A percentile compares a stretch with the other conserved stretches of the same genome.
Conservation (phyloP, 192 early-diverging fungal genomes). For the Chytriomyces sp. region DNA sequence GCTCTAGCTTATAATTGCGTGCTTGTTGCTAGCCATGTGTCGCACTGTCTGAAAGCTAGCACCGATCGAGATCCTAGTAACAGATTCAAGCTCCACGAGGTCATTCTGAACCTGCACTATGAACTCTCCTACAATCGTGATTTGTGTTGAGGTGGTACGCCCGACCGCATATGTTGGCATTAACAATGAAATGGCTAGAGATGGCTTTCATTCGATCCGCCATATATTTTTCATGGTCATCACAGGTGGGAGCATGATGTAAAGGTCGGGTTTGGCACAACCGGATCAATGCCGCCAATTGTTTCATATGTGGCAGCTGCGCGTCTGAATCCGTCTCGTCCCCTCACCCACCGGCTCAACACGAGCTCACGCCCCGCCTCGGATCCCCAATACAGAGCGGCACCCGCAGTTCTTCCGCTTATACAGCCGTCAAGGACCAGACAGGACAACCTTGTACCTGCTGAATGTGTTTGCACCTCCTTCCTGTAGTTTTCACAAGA, state of each 20-base stretch:
- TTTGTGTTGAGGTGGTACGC: neutral
- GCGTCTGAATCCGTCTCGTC: neutral
- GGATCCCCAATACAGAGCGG: too few species aligned
- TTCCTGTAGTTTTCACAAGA: slow-evolving; percentile 39
- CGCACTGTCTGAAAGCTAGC: neutral
- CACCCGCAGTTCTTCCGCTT: slow-evolving; percentile 60
- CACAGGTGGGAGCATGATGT: slow-evolving; percentile 79
- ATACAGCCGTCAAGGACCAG: slow-evolving; percentile 49
- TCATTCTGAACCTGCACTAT: slow-evolving; percentile 60
- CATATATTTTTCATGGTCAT: slow-evolving; percentile 62
- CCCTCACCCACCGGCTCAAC: slow-evolving; percentile 27
- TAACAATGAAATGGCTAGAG: slow-evolving; percentile 61
- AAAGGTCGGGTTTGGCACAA: slow-evolving; percentile 41
- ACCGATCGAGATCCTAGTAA: slow-evolving; percentile 62
- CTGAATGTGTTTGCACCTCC: slow-evolving; percentile 38
- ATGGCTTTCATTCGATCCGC: slow-evolving; percentile 68
- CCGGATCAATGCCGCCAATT: too few species aligned
- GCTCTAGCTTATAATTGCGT: slow-evolving; percentile 29
- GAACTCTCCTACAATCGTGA: slow-evolving; percentile 57
- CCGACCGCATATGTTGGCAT: slow-evolving; percentile 61
- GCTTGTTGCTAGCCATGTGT: slow-evolving; percentile 14
- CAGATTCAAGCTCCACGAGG: slow-evolving; percentile 57
- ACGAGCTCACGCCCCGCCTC: slow-evolving; percentile 55
- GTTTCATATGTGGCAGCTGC: neutral
- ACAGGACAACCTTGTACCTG: slow-evolving; percentile 66